These are phyloP conservation scores for Beauveria asiatica DNA, from an alignment of 2,329 filamentous ascomycete species.

Conservation along the genomic window DNA sequence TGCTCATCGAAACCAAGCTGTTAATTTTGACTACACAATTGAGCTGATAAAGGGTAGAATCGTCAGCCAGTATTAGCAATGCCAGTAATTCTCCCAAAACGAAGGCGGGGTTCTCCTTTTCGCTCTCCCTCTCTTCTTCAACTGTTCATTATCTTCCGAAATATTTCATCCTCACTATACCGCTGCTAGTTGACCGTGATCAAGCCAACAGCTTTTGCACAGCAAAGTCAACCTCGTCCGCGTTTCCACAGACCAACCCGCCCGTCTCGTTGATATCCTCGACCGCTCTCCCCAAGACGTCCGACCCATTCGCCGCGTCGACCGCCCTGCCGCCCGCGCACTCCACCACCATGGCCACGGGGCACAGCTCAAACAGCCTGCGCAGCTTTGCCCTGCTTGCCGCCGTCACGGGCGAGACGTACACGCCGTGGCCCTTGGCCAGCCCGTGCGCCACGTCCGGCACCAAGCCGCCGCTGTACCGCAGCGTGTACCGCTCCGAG, in stretches of 20 bases:
- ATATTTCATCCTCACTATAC: no score
- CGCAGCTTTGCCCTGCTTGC: constrained; percentile 48
- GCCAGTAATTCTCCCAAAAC: neutral
- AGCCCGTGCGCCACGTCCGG: constrained; percentile 52
- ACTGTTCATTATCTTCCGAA: no score
- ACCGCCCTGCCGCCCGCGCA: constrained; percentile 50
- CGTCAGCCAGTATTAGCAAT: no score
- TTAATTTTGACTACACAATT: no score
- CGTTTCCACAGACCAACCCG: constrained; percentile 42
- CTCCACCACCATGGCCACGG: constrained; percentile 52
- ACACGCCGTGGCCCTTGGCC: constrained; percentile 53
- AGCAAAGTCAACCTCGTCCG: constrained; percentile 36
- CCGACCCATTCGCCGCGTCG: constrained; percentile 34
- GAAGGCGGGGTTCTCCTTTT: no score
- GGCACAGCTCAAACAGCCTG: constrained; percentile 49
- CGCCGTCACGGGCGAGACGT: constrained; percentile 47
- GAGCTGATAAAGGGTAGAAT: no score
- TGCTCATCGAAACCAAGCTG: no score
- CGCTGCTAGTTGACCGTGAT: neutral
- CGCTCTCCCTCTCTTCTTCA: neutral
- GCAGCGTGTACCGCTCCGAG: constrained; percentile 45
- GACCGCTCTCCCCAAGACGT: constrained; percentile 32
- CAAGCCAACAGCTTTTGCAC: constrained; percentile 15
- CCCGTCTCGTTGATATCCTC: constrained; percentile 39
- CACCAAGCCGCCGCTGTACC: constrained; percentile 53